Conservation (phyloP, 495 filamentous ascomycete genomes). For the Polyplosphaeria fusca region DNA sequence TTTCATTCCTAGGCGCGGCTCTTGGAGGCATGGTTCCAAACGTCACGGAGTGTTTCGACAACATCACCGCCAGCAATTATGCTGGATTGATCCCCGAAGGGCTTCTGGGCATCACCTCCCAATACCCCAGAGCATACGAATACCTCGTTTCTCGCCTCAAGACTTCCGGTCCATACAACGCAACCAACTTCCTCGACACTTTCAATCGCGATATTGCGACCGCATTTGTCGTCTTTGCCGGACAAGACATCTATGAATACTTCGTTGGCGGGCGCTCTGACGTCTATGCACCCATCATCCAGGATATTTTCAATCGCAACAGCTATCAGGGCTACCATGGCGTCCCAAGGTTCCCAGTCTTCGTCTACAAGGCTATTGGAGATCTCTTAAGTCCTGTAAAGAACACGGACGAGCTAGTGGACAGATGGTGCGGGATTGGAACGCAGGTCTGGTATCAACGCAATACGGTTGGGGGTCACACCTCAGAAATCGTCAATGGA, state of each 20-base stretch:
- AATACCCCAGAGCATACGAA: slow-evolving; percentile 13
- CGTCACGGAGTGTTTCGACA: slow-evolving; percentile 31
- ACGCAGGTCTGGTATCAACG: slow-evolving; percentile 46
- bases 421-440: slow-evolving; percentile 41
- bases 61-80: slow-evolving; percentile 28
- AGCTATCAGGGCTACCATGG: slow-evolving; percentile 46
- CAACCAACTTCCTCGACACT: slow-evolving; percentile 37
- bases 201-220: slow-evolving; percentile 32
- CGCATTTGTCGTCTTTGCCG: slow-evolving; percentile 34
- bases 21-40: slow-evolving; percentile 49
- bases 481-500: slow-evolving; percentile 29
- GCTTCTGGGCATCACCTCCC: slow-evolving; percentile 16
- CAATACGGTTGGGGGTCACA: slow-evolving; percentile 42
- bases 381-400: slow-evolving; percentile 47
- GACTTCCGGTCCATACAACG: slow-evolving; percentile 22
- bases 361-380: slow-evolving; percentile 50
- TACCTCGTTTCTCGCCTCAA: slow-evolving; percentile 28
- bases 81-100: slow-evolving; percentile 19
- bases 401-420: slow-evolving; percentile 47
- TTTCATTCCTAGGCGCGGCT: slow-evolving; percentile 50
- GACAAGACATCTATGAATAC: slow-evolving; percentile 44
- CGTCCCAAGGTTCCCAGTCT: slow-evolving; percentile 47
- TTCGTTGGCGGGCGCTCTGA: slow-evolving; percentile 42
- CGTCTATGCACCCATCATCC: slow-evolving; percentile 14
- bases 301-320: slow-evolving; percentile 34